A percentile compares a stretch with the other conserved stretches of the same genome.
Conservation (phyloP, 306 rosid genomes). For the Luffa aegyptiaca region DNA sequence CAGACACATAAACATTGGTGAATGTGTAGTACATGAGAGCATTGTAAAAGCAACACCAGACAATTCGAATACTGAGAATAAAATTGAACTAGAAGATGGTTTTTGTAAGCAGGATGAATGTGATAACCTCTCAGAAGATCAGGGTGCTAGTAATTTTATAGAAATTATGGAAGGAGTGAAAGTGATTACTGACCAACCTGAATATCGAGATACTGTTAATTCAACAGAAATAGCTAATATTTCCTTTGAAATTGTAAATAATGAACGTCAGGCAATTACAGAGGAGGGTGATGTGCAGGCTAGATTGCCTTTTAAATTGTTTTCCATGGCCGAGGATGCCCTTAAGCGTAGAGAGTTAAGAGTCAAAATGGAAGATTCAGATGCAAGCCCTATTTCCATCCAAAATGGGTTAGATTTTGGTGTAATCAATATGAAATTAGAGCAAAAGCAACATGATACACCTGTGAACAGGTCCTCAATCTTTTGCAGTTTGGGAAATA, state of each 20-base stretch:
- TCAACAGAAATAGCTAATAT: conserved; percentile 13
- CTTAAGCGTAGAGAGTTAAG: conserved; percentile 20
- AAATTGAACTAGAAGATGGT: conserved; percentile 23
- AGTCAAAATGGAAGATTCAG: conserved; percentile 25
- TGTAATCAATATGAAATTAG: conserved; percentile 21
- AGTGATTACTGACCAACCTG: conserved; percentile 18
- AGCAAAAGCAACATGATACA: conserved; percentile 24
- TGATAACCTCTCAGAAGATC: conserved; percentile 22
- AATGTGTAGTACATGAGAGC: conserved; percentile 16
- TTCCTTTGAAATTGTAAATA: conserved; percentile 25
- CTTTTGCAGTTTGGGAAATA: conserved; percentile 20
- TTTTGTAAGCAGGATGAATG: conserved; percentile 26
- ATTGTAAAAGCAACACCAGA: conserved; percentile 17
- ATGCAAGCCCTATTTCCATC: conserved; percentile 13
- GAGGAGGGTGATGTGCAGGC: conserved; percentile 22
- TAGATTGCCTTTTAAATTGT: conserved; percentile 25
- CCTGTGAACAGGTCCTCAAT: conserved; percentile 20
- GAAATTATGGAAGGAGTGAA: conserved; percentile 23
- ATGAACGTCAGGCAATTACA: conserved; percentile 17
- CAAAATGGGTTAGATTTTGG: conserved; percentile 15
- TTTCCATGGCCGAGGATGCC: conserved; percentile 22
- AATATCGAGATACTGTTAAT: conserved; percentile 25
- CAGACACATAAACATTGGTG: conserved; percentile 14
- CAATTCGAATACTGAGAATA: conserved; percentile 22
- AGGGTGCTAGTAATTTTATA: conserved; percentile 15